These are phyloP conservation scores for Linaria vulgaris DNA, from an alignment of 257 asterid genomes.

Conservation along the genomic window DNA sequence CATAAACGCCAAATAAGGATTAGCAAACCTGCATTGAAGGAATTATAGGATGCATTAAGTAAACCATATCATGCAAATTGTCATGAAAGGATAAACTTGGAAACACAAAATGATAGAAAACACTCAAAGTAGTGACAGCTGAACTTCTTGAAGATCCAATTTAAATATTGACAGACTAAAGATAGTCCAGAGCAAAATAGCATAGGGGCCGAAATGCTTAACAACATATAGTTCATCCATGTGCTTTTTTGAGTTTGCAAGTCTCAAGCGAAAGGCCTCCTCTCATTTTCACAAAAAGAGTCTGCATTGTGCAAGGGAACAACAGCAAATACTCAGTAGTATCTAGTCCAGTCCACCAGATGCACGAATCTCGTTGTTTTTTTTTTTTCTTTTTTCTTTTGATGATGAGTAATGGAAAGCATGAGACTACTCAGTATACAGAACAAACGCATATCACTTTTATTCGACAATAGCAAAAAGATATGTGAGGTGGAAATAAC, in stretches of 20 bases:
- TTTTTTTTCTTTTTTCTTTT: too few relatives aligned
- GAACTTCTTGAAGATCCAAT: neutral
- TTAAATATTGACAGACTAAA: neutral
- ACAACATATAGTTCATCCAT: neutral
- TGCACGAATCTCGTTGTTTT: too few relatives aligned
- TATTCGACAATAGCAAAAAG: too few relatives aligned
- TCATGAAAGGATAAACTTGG: conserved; percentile 12
- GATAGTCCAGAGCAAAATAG: neutral
- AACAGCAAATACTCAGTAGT: too few relatives aligned
- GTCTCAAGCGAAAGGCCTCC: too few relatives aligned
- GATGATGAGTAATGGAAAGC: too few relatives aligned
- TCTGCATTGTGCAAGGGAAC: too few relatives aligned
- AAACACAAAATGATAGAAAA: conserved; percentile 15
- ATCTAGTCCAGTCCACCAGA: too few relatives aligned
- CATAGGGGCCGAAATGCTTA: neutral
- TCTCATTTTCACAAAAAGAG: too few relatives aligned
- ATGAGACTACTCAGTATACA: too few relatives aligned
- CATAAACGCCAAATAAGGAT: conserved; percentile 72
- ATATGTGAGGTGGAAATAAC: too few relatives aligned
- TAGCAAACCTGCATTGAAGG: conserved; percentile 65
- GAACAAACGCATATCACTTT: too few relatives aligned
- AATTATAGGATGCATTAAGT: conserved; percentile 18
- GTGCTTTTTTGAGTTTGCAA: neutral
- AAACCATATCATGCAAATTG: neutral
- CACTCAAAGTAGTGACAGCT: neutral